These are phyloP conservation scores for Hortaea sp. DNA, from an alignment of 2,329 filamentous ascomycete species.

Conservation along the genomic window DNA sequence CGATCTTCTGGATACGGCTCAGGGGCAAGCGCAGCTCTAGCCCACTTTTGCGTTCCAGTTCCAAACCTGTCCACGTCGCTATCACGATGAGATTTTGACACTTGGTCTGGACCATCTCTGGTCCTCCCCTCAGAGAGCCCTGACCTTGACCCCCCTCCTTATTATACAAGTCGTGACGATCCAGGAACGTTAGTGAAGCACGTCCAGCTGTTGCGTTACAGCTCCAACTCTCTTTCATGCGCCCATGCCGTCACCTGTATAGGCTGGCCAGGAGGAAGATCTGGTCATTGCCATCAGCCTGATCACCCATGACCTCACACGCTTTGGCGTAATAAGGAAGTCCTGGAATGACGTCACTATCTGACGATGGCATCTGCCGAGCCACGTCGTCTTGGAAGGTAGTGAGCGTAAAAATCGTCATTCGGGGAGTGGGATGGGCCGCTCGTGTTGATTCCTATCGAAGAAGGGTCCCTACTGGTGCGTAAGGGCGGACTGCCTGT, in stretches of 20 bases:
- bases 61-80: slow-evolving; percentile 87
- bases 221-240: slow-evolving; percentile 75
- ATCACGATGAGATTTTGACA: slow-evolving; percentile 40
- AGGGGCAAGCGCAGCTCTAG: slow-evolving; percentile 63
- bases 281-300: slow-evolving; percentile 70
- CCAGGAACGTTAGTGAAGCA: slow-evolving; percentile 60
- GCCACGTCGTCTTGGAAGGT: slow-evolving; percentile 20
- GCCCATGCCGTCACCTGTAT: slow-evolving; percentile 78
- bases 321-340: slow-evolving; percentile 83
- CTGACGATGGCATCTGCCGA: slow-evolving; percentile 21
- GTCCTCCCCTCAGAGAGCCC: slow-evolving; percentile 8
- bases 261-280: slow-evolving; percentile 74
- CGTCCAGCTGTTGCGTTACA: slow-evolving; percentile 55
- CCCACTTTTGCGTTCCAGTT: slow-evolving; percentile 88
- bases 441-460: slow-evolving; percentile 25
- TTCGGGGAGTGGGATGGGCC: slow-evolving; percentile 22
- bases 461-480: slow-evolving; percentile 26
- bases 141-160: slow-evolving; percentile 11
- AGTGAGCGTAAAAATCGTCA: slow-evolving; percentile 13
- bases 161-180: slow-evolving; percentile 49
- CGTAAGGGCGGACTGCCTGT: slow-evolving; percentile 21
- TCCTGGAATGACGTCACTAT: slow-evolving; percentile 73
- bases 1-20: slow-evolving; percentile 49
- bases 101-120: slow-evolving; percentile 22
- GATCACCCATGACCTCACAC: slow-evolving; percentile 73